phyloP scores from a whole-genome alignment of 495 filamentous ascomycete genomes.

The Neurospora sp. region DNA sequence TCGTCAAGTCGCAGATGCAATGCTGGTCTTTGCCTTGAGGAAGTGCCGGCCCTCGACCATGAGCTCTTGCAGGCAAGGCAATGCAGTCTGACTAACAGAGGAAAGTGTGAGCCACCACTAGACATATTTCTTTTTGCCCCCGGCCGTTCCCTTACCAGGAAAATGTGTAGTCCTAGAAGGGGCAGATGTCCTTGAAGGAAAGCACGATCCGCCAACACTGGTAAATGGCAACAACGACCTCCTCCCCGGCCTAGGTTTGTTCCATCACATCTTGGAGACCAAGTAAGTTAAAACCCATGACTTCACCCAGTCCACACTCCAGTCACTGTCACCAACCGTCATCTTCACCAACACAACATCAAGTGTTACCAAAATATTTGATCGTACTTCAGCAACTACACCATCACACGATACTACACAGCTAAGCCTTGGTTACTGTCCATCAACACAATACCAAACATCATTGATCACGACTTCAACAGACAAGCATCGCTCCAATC shows the following conservation, averaged over 20 bases:
- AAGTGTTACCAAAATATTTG: neutral
- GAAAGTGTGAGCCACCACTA: neutral
- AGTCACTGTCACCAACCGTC: neutral
- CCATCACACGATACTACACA: neutral
- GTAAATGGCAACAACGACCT: neutral
- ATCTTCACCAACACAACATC: neutral
- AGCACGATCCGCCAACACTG: neutral
- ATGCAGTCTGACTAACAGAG: neutral
- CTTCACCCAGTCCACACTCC: neutral
- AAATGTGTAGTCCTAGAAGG: neutral
- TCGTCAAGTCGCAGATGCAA: neutral
- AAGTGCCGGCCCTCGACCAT: neutral
- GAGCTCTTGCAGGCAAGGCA: neutral
- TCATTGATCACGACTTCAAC: neutral
- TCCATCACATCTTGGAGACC: neutral
- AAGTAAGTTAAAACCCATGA: neutral
- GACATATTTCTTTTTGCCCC: neutral
- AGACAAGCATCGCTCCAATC: neutral
- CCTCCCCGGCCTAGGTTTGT: neutral
- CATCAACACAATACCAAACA: neutral
- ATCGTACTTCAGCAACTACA: neutral
- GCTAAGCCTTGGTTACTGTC: neutral
- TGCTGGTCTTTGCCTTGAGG: neutral
- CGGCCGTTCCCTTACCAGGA: neutral
- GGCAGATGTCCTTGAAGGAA: neutral